These are phyloP conservation scores for Psilocybe cyanescens DNA, from an alignment of 768 basidiomycete genomes.

Conservation along the genomic window DNA sequence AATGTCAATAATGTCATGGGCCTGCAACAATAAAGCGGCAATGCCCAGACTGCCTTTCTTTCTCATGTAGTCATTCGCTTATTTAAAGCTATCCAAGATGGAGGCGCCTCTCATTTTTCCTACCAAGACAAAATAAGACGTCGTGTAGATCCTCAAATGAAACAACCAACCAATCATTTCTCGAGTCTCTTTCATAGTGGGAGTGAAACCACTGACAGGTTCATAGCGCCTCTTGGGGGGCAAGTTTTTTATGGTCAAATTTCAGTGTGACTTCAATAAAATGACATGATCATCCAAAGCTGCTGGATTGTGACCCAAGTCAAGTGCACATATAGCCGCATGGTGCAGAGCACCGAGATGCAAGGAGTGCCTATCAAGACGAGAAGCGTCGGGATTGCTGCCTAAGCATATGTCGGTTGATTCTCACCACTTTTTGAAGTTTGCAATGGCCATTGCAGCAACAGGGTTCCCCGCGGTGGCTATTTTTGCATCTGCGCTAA, in stretches of 20 bases:
- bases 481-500: constrained; percentile 20
- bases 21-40: constrained; percentile 22
- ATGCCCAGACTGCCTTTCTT: constrained; percentile 28
- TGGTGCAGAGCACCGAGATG: constrained; percentile 28
- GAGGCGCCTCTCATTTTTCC: constrained; percentile 16
- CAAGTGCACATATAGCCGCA: constrained; percentile 29
- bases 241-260: constrained; percentile 18
- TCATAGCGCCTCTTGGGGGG: constrained; percentile 23
- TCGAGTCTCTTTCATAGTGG: constrained; percentile 25
- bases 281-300: constrained; percentile 24
- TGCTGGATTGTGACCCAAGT: constrained; percentile 24
- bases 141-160: not conserved
- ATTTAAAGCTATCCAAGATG: constrained; percentile 25
- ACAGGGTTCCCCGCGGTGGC: constrained; percentile 17
- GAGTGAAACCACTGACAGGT: constrained; percentile 20
- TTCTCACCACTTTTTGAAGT: constrained; percentile 29
- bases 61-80: constrained; percentile 24
- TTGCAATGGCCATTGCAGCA: constrained; percentile 20
- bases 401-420: not conserved
- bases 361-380: constrained; percentile 24
- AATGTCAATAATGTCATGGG: constrained; percentile 24
- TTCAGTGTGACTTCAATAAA: constrained; percentile 27
- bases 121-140: constrained; percentile 1
- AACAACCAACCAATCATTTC: constrained; percentile 24
- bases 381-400: constrained; percentile 2